Evolutionary conservation across 805 yeast genomes (phyloP).

Genomic region (Ogataea methylovora): DNA sequence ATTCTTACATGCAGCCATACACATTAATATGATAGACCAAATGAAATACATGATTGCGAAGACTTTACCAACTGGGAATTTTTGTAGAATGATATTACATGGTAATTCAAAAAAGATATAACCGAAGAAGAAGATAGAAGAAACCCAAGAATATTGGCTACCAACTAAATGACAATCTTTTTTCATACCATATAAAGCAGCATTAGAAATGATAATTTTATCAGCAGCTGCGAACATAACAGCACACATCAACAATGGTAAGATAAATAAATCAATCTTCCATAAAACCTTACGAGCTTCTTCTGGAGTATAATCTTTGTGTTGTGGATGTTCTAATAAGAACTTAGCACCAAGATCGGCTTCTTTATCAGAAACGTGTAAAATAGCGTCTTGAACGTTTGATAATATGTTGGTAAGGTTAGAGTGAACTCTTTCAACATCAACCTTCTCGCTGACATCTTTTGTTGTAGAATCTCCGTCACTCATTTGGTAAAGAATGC

Average conservation of each 20-base stretch:
- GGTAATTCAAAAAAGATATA: conserved; percentile 42
- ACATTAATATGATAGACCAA: conserved; percentile 54
- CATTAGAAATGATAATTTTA: conserved; percentile 42
- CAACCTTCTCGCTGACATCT: too few relatives aligned
- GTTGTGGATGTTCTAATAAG: conserved; percentile 16
- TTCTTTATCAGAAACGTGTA: conserved; percentile 3
- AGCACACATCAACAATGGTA: conserved; percentile 39
- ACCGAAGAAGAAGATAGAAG: conserved; percentile 38
- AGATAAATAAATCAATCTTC: conserved; percentile 40
- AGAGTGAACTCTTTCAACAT: too few relatives aligned
- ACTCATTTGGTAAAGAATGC: too few relatives aligned
- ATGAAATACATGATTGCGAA: conserved; percentile 37
- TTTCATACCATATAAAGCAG: conserved; percentile 48
- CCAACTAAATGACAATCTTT: conserved; percentile 41
- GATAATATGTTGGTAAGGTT: too few relatives aligned
- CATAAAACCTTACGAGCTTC: conserved; percentile 6
- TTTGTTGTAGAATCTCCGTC: too few relatives aligned
- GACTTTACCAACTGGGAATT: conserved; percentile 45
- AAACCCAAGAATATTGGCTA: conserved; percentile 22
- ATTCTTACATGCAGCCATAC: conserved; percentile 36
- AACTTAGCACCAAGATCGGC: conserved; percentile 18
- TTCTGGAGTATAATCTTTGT: conserved; percentile 13
- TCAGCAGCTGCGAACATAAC: conserved; percentile 53
- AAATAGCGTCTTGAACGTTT: background rate
- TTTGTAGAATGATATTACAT: conserved; percentile 32